phyloP scores from a whole-genome alignment of 78 protist species.

The Emiliania huxleyi region DNA sequence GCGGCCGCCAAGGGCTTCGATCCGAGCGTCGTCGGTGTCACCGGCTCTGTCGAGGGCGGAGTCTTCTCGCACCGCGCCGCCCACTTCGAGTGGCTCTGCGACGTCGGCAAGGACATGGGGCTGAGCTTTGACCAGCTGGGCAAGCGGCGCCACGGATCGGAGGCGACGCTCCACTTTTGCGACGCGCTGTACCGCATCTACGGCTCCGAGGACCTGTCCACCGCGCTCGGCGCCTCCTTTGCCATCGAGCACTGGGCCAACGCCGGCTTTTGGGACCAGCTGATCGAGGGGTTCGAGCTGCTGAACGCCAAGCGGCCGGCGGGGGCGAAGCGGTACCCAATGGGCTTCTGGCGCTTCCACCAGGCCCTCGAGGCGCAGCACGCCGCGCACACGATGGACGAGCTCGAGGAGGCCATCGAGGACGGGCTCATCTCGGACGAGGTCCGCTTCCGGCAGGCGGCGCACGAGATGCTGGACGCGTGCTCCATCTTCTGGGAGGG shows the following conservation, averaged over 20 bases:
- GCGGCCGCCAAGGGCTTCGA: neutral
- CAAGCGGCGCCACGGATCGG: neutral
- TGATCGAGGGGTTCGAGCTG: neutral
- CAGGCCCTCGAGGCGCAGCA: neutral
- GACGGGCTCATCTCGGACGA: neutral
- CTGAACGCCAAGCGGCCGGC: neutral
- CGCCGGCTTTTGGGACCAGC: slow-evolving; percentile 4
- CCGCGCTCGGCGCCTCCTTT: neutral
- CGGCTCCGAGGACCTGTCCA: neutral
- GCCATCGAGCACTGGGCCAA: neutral
- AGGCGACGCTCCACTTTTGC: neutral
- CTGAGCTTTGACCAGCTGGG: neutral
- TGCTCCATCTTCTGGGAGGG: neutral
- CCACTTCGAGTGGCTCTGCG: neutral
- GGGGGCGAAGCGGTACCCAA: neutral
- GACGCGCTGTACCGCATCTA: neutral
- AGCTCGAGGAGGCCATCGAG: neutral
- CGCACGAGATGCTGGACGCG: neutral
- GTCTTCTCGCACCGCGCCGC: neutral
- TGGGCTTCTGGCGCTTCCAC: neutral
- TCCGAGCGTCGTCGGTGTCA: neutral
- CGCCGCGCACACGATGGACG: neutral
- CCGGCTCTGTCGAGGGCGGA: neutral
- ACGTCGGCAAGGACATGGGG: neutral
- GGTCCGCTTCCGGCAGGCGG: neutral